A percentile compares a stretch with the other conserved stretches of the same genome.
phyloP scores from a whole-genome alignment of 1,284 basidiomycete genomes.

The Leccinum proliferum region DNA sequence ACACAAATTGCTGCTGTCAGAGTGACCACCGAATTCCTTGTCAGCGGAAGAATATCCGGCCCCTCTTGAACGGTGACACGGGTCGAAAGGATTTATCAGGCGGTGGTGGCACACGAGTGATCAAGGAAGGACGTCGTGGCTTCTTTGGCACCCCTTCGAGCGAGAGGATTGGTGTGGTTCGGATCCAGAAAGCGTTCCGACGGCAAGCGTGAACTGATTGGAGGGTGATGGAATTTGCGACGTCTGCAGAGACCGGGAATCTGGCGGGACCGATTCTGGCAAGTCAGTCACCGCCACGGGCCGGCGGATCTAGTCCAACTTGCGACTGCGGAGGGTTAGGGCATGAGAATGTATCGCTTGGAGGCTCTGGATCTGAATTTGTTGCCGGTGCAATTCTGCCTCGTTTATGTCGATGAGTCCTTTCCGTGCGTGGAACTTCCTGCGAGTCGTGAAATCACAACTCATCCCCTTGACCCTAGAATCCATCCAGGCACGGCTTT shows the following conservation, averaged over 20 bases:
- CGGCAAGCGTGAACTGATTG: not conserved
- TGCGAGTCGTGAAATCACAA: too few species aligned
- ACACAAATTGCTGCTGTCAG: slow-evolving; percentile 4
- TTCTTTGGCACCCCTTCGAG: slow-evolving; percentile 8
- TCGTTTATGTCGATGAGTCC: slow-evolving; percentile 11
- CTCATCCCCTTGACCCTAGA: slow-evolving; percentile 32
- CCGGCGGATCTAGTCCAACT: slow-evolving; percentile 22
- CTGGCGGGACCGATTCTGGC: slow-evolving; percentile 2
- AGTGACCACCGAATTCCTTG: slow-evolving; percentile 24
- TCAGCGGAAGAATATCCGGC: slow-evolving; percentile 11
- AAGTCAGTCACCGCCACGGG: slow-evolving; percentile 1
- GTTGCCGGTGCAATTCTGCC: slow-evolving; percentile 16
- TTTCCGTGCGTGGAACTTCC: too few species aligned
- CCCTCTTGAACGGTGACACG: slow-evolving; percentile 20
- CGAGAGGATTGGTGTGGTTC: not conserved
- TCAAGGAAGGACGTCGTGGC: slow-evolving; percentile 18
- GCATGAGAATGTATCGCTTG: slow-evolving; percentile 16
- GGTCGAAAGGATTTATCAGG: slow-evolving; percentile 18
- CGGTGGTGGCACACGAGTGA: slow-evolving; percentile 14
- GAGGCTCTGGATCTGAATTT: slow-evolving; percentile 25
- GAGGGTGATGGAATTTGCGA: slow-evolving; percentile 4
- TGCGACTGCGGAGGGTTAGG: slow-evolving; percentile 20
- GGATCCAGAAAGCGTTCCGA: not conserved
- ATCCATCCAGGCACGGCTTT: slow-evolving; percentile 67
- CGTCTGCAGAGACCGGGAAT: slow-evolving; percentile 5